Base-by-base conservation (phyloP, 495 filamentous ascomycete genomes). In the Penicillium paradoxum region DNA sequence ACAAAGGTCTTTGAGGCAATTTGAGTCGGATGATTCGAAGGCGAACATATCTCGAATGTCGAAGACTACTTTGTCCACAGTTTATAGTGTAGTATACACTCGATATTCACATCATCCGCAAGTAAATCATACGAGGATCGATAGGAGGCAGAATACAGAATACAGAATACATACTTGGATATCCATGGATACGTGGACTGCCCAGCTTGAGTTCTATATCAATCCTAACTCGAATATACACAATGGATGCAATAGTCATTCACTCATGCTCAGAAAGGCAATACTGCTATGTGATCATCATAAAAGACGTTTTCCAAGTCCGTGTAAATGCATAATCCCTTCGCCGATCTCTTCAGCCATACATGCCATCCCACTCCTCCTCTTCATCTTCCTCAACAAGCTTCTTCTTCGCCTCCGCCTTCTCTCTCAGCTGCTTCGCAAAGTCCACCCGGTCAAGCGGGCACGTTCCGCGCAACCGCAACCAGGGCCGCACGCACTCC, bases 401-500 rank as follows among this genome's bases (percentile, higher is more conserved):
- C 67, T 68, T 76, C 72, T 62, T 73, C 55, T 73, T 70, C 46
- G 74, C 74, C 44, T 78, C 78, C 57, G 70, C 78, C 57, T 86
- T 76, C 65, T 80, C 79, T 56, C 80, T 73, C 70, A 83, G 84
- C 78, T 85, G 85, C 75, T 89, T 85, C 27, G 84, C 75, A 57
- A 97, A 71, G 59, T 91, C 84, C 64, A 83, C 80, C 40, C 92
- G 77, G 65, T 95, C 92, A 57, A 96, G 71, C 19, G 92, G 92
- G 73, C 92, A 98, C 3, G 85, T 96, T 10, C 88, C 85, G 67
- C 96, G 87, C 54, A 93, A 78, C 62, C 85, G 79, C 64, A 98
- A 65, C 93, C 93, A 98, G 2, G 93, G 92, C 41, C 79, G 78
- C n/a, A 98, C 87, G 65, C 93, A 98, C 67, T 97, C 91, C 13